These are phyloP conservation scores for Decorospora gaudefroyi DNA, from an alignment of 2,329 filamentous ascomycete species.

Conservation along the genomic window DNA sequence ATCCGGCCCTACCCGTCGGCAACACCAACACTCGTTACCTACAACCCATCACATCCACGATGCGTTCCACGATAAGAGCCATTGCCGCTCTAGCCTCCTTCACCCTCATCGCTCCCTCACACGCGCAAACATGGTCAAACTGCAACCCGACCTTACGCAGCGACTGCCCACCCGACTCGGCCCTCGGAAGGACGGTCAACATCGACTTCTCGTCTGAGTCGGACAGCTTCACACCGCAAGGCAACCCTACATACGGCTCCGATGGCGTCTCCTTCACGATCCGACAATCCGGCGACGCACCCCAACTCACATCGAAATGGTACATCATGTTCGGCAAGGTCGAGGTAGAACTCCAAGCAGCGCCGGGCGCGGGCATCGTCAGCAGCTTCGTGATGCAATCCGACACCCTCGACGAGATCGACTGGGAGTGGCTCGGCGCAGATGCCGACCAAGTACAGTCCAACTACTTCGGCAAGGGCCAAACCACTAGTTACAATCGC, in stretches of 20 bases:
- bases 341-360: constrained; percentile 81
- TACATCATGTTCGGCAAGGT: constrained; percentile 99
- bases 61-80: constrained; percentile 42
- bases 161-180: constrained; percentile 73
- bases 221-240: constrained; percentile 74
- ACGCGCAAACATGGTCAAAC: constrained; percentile 59
- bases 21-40: constrained; percentile 7
- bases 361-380: constrained; percentile 88
- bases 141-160: constrained; percentile 62
- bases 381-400: constrained; percentile 90
- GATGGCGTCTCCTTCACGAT: constrained; percentile 85
- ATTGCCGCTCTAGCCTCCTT: constrained; percentile 49
- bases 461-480: constrained; percentile 96
- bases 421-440: constrained; percentile 93
- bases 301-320: constrained; percentile 85
- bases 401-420: constrained; percentile 92
- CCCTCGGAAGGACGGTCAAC: constrained; percentile 78
- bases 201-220: constrained; percentile 82
- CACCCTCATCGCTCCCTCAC: constrained; percentile 47
- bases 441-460: constrained; percentile 79
- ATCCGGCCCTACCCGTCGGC: constrained; percentile 5
- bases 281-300: constrained; percentile 75
- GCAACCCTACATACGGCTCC: constrained; percentile 71
- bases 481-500: constrained; percentile 82
- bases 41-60: constrained; percentile 25